Evolutionary conservation across 805 yeast genomes (phyloP), one percentile per base, ranked within the genome.

Genomic region (Candida hungchunana): DNA sequence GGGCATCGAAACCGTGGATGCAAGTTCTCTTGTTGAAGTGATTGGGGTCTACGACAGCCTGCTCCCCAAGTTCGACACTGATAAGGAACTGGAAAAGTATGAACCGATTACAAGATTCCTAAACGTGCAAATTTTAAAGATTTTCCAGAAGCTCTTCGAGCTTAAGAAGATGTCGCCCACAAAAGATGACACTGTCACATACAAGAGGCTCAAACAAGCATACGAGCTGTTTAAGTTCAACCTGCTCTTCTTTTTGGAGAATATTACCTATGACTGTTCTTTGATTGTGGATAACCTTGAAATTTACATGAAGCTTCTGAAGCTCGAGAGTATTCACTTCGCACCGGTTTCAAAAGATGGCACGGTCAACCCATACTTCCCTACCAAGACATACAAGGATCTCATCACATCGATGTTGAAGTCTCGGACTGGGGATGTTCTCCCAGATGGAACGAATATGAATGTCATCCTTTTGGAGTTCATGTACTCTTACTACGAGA

Each of bases 181-280:
- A 3, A 29, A 70, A 23, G 70, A 73, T 37, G 67, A 69, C 42
- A 58, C 62, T 13, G 48, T 68, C 7, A 70, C 79, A n/a, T 70
- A 70, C 22, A 66, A 69, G 45, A 84, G 95, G 90, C 56, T 85
- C 25, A 64, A 66, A 37, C 69, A 72, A 32, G 69, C 72, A 37
- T 83, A 83, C 59, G 69, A 69, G 25, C 58, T 62, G 16, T 83
- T 64, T 60, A 77, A 79, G 48, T 47, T 48, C 4, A 53, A 59
- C 21, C 41, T 82, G 17, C 52, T 71, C 18, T 54, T 57, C 12
- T 56, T 73, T 32, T 58, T 81, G 45, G 58, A 57, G 4, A 45
- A 56, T n/a, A 46, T 59, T 3, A 50, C 62, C 3, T 55, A 66
- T 14, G 67, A 71, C 22, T 67, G 66, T 26, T 74, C 79, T 7